These are phyloP conservation scores for Thymus mandschuricus DNA, from an alignment of 257 asterid genomes.

Conservation along the genomic window DNA sequence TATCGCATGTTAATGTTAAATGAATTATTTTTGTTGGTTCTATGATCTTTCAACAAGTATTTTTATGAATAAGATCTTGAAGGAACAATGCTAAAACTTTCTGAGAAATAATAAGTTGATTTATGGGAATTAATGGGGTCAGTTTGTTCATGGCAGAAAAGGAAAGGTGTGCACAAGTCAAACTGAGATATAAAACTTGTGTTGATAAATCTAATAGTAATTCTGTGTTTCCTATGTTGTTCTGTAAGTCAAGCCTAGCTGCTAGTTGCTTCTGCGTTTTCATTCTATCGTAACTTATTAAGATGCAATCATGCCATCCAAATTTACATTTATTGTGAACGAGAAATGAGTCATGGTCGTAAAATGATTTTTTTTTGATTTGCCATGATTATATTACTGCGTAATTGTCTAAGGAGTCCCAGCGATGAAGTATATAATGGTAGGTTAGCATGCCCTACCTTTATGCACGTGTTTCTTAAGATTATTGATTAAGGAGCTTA, in stretches of 20 bases:
- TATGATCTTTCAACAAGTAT: neutral
- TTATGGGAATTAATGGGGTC: neutral
- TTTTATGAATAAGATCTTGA: neutral
- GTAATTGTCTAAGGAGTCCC: neutral
- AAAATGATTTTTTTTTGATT: neutral
- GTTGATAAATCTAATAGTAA: neutral
- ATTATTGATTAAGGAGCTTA: neutral
- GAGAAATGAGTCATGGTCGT: neutral
- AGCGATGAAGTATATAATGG: neutral
- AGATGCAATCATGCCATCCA: neutral
- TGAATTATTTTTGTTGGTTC: neutral
- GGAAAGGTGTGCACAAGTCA: neutral
- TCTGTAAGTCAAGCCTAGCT: neutral
- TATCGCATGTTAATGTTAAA: conserved; percentile 14
- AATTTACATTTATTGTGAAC: neutral
- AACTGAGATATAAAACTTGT: neutral
- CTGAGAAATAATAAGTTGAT: conserved; percentile 15
- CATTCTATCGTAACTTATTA: neutral
- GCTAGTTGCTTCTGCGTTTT: neutral
- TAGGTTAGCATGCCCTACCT: neutral
- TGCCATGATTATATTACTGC: neutral
- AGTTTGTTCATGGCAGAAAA: neutral
- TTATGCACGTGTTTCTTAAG: neutral
- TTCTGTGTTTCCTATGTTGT: neutral
- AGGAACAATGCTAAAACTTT: neutral